Evolutionary conservation across 331 rosid genomes (phyloP), one percentile per base, ranked within the genome.

Genomic region (Quercus phellos): DNA sequence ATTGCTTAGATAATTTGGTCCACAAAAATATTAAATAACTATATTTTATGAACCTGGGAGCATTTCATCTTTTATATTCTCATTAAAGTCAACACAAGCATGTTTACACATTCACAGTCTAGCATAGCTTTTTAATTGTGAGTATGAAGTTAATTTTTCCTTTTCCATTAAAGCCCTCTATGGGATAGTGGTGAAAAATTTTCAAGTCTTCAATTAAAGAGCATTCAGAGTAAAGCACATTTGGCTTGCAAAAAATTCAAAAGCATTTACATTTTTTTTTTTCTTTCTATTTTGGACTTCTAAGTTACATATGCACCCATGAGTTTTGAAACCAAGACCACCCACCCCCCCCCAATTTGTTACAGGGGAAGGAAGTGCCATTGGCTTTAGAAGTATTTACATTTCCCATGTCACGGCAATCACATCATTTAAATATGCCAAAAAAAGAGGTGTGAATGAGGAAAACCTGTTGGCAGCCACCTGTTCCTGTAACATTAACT

Each of bases 391-490:
- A 29, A 27, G 19, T 35, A 29, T 63, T 30, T 16, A 27, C 8
- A 63, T 27, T 29, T 29, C 68, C 68, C 38, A 61, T 29, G 17
- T 61, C 68, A 61, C 14, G 10, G 16, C 16, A 34, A 16, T 32
- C 18, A 34, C 46, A 66, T 34, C 71, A 66, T n/a, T 16, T 42
- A 32, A 59, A 73, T 83, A 71, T 82, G 71, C 58, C n/a, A 69
- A 16, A 46, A 75, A 50, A 75, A 51, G 72, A 46, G 79, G 68
- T 71, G 56, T 46, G 43, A 63, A 74, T 73, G 73, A 38, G 67
- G 67, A 68, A 72, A 71, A 94, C 98, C 99, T 94, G 96, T 74
- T 51, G 22, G 83, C 97, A 85, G 26, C 84, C 90, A 78, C 87
- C 90, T 73, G 61, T 30, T 80, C 97, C 98, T 69, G 92, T 19